phyloP scores from a whole-genome alignment of 148 eudicot genomes.

The Rhododendron henanense region DNA sequence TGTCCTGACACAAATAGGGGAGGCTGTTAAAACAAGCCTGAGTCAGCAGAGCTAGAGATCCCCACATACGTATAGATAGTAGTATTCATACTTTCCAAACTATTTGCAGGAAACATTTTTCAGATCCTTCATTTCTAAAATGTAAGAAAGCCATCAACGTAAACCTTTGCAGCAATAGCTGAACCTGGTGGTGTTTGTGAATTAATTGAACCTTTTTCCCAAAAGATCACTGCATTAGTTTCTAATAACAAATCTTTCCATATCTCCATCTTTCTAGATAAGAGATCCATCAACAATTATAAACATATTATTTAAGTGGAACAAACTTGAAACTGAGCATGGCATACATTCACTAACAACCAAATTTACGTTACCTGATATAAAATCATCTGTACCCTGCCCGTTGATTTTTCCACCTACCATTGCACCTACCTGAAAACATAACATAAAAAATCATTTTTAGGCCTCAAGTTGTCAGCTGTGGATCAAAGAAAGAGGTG shows the following conservation, averaged over 20 bases:
- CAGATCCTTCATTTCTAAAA: background rate
- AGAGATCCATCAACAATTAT: background rate
- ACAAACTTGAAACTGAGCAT: background rate
- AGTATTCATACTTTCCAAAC: background rate
- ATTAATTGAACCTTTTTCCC: background rate
- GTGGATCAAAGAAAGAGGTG: background rate
- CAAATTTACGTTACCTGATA: background rate
- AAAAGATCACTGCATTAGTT: background rate
- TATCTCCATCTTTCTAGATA: background rate
- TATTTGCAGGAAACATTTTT: background rate
- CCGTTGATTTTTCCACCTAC: background rate
- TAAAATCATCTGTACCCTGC: conserved; percentile 1
- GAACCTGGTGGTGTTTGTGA: background rate
- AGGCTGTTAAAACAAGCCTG: background rate
- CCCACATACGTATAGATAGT: background rate
- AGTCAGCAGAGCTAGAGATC: background rate
- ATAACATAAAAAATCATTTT: background rate
- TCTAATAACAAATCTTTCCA: background rate
- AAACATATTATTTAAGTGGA: background rate
- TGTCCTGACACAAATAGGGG: background rate
- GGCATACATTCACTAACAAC: background rate
- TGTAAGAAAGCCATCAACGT: background rate
- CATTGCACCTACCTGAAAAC: conserved; percentile 5
- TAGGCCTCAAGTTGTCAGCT: background rate
- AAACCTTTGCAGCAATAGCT: background rate